Evolutionary conservation across 106 monocot species (phyloP).

Genomic region (Gastrodia elata): DNA sequence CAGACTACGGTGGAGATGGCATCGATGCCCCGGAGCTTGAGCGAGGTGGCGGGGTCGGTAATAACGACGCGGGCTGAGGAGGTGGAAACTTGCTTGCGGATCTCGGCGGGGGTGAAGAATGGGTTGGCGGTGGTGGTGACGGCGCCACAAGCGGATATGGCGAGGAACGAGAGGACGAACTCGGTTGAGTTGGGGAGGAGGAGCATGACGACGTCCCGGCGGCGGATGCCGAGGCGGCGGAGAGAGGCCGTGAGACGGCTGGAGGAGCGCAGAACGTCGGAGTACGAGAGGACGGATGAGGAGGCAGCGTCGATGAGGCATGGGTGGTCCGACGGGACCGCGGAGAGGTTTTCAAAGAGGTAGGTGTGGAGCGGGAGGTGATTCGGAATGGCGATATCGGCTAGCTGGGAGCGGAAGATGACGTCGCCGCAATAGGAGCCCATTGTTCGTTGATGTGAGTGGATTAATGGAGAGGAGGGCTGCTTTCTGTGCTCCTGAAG

Average conservation of each 20-base stretch:
- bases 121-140: conserved; percentile 74
- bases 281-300: conserved; percentile 32
- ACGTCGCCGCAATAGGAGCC: conserved; percentile 31
- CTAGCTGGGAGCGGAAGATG: conserved; percentile 70
- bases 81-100: conserved; percentile 52
- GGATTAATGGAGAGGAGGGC: not conserved
- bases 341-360: conserved; percentile 50
- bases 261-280: conserved; percentile 37
- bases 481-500: not conserved
- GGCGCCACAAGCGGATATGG: conserved; percentile 50
- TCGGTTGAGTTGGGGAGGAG: conserved; percentile 65
- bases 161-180: conserved; percentile 69
- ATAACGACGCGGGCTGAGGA: conserved; percentile 41
- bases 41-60: conserved; percentile 46
- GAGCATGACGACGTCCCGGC: conserved; percentile 52
- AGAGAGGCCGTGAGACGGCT: conserved; percentile 41
- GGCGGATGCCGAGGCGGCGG: conserved; percentile 30
- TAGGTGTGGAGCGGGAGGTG: conserved; percentile 65
- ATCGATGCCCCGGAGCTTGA: conserved; percentile 33
- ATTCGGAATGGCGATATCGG: conserved; percentile 57
- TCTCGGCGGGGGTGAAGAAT: conserved; percentile 67
- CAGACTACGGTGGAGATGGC: conserved; percentile 21
- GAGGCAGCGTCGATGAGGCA: conserved; percentile 64
- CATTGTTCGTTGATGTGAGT: conserved; percentile 2
- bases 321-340: conserved; percentile 24